phyloP scores from a whole-genome alignment of 2,329 filamentous ascomycete genomes.

The Xylariales sp. region DNA sequence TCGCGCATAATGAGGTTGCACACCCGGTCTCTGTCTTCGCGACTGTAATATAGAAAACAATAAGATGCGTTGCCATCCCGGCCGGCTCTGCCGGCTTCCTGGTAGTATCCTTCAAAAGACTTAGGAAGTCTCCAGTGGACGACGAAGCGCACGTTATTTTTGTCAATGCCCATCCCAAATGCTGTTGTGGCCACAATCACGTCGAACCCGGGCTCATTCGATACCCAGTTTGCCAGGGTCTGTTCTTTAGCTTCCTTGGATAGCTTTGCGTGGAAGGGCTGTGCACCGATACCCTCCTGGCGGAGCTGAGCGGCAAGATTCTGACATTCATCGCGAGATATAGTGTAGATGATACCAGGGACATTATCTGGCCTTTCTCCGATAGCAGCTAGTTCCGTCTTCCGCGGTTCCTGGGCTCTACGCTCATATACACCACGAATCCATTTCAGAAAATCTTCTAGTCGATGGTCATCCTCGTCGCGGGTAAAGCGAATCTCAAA shows the following conservation, averaged over 20 bases:
- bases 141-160: conserved; percentile 93
- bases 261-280: conserved; percentile 78
- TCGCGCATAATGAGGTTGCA: conserved; percentile 66
- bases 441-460: conserved; percentile 81
- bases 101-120: conserved; percentile 95
- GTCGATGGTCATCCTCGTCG: conserved; percentile 77
- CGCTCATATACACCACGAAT: conserved; percentile 78
- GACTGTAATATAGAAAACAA: conserved; percentile 91
- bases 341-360: conserved; percentile 83
- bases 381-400: conserved; percentile 65
- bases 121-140: conserved; percentile 95
- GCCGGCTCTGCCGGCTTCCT: conserved; percentile 92
- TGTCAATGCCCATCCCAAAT: conserved; percentile 98
- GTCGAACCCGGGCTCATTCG: conserved; percentile 80
- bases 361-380: conserved; percentile 72
- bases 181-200: conserved; percentile 95
- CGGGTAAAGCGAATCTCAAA: conserved; percentile 88
- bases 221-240: conserved; percentile 77
- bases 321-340: conserved; percentile 80
- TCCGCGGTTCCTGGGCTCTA: conserved; percentile 69
- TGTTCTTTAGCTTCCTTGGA: conserved; percentile 75
- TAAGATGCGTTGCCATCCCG: conserved; percentile 87
- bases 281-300: conserved; percentile 76
- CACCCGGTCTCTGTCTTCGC: conserved; percentile 84
- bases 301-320: conserved; percentile 73